Evolutionary conservation across 2,329 filamentous ascomycete species (phyloP).

Genomic region (Pseudogymnoascus verrucosus): DNA sequence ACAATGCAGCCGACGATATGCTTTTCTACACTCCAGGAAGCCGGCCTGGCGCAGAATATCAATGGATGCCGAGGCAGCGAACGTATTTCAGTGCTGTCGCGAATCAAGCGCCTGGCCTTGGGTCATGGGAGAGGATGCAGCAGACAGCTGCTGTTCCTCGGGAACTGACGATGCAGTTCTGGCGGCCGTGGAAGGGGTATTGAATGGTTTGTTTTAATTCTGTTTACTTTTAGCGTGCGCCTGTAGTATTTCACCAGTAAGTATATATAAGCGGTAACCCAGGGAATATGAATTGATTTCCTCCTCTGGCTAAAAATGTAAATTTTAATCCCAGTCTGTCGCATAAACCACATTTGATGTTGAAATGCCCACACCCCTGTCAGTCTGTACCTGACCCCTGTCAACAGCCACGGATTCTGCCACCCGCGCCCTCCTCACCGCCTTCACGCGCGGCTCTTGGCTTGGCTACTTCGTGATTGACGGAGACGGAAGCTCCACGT

Average conservation of each 20-base stretch:
- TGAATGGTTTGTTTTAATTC: neutral
- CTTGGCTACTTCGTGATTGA: neutral
- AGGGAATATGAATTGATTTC: neutral
- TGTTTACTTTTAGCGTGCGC: neutral
- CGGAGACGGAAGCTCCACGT: neutral
- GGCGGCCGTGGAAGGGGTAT: neutral
- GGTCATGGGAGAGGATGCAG: neutral
- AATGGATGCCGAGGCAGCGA: neutral
- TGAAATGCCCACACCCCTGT: neutral
- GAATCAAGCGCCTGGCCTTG: neutral
- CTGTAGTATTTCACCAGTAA: neutral
- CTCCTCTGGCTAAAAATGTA: neutral
- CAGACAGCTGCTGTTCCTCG: neutral
- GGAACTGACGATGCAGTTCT: neutral
- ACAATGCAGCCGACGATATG: neutral
- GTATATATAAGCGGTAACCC: neutral
- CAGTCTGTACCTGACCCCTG: neutral
- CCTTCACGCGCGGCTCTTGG: neutral
- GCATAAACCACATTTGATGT: neutral
- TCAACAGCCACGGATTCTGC: neutral
- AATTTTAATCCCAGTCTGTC: neutral
- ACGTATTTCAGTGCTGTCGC: neutral
- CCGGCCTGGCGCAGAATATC: neutral
- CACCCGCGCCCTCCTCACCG: neutral
- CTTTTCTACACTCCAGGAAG: neutral